Evolutionary conservation across 768 basidiomycete genomes (phyloP), one percentile per base, ranked within the genome.

Genomic region (Trametes villosa): DNA sequence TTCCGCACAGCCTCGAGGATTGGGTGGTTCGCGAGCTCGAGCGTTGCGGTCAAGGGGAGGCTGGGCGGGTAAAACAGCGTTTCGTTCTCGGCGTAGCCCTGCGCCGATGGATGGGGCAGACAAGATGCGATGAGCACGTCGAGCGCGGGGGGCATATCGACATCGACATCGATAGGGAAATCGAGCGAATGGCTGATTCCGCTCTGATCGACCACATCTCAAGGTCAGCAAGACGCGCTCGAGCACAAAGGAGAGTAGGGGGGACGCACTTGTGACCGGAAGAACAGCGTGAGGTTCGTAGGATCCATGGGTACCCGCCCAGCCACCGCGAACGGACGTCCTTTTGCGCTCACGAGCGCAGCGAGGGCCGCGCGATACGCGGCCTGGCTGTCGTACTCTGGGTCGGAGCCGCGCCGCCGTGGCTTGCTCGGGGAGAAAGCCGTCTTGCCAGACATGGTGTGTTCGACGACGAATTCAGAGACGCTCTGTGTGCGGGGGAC

Each of bases 21-120:
- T 3, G 91, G 91, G 68, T 91, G 89, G 71, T 88, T 91, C 20
- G 90, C 82, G 62, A 94, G 81, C 66, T 94, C 91, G 65, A 93
- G 83, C 0, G 91, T 88, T 26, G 87, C 78, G 0, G 88, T 91
- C 58, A 92, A 75, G 18, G 90, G 88, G 47, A 91, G 84, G 53
- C 81, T 86, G 9, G 85, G 77, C 9, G 91, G 91, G 72, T 86
- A 93, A 73, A 85, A 86, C 22, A 90, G 78, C 0, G 88, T 84
- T 65, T 90, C 88, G 61, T 80, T 82, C 57, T 85, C 84, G 1
- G 79, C 75, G 67, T 60, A 61, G 29, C 56, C 59, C 20, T 22
- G 52, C 24, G 46, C 12, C 22, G 62, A 40, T 27, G 67, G 63
- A 66, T 88, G 84, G 6, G 87, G 87, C 67, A 83, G 79, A 73